Evolutionary conservation across 2,329 filamentous ascomycete species (phyloP).

Genomic region (Pseudocercospora fijiensis): DNA sequence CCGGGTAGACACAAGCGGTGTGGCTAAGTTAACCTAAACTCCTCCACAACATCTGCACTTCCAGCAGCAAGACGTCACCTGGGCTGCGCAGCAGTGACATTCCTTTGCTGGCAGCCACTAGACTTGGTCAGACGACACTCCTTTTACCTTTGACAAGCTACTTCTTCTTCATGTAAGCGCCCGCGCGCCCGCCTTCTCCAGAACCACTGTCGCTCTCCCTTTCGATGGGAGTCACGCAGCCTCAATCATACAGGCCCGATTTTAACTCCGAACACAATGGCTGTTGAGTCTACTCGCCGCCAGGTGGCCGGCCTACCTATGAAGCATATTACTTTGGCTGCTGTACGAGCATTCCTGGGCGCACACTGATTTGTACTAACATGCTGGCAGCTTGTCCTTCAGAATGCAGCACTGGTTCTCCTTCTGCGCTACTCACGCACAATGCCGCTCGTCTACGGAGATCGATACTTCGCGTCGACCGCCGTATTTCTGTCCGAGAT

Average conservation of each 20-base stretch:
- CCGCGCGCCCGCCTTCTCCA: background rate
- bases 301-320: conserved; percentile 57
- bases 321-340: conserved; percentile 66
- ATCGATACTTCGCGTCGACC: conserved; percentile 89
- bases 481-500: conserved; percentile 92
- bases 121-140: conserved; percentile 18
- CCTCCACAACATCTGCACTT: conserved; percentile 4
- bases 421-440: conserved; percentile 93
- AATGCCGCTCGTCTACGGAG: conserved; percentile 80
- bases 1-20: background rate
- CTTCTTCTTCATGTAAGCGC: background rate
- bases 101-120: background rate
- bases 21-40: background rate
- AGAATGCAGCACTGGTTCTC: conserved; percentile 76
- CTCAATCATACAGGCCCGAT: conserved; percentile 3
- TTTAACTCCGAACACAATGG: conserved; percentile 17
- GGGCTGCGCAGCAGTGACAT: conserved; percentile 1
- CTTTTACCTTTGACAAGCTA: conserved; percentile 3
- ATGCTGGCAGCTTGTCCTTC: conserved; percentile 65
- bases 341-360: conserved; percentile 43
- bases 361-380: conserved; percentile 13
- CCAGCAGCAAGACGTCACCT: background rate
- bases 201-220: background rate
- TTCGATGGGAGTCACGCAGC: conserved; percentile 11
- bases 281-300: conserved; percentile 23